These are phyloP conservation scores for Eruca vesicaria DNA, from an alignment of 441 rosid genomes.

Conservation along the genomic window DNA sequence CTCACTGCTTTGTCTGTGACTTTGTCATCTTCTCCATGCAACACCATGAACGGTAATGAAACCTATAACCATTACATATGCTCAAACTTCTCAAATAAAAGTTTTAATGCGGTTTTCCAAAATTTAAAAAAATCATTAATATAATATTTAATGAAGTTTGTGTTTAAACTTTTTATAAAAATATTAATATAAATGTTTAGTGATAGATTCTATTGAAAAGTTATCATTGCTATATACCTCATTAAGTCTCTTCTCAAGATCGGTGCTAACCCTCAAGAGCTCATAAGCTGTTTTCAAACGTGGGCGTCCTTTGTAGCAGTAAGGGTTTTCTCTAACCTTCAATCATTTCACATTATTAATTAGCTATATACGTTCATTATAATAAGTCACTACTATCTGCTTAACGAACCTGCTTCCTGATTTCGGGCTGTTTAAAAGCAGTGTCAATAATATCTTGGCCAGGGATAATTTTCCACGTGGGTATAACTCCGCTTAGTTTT, in stretches of 20 bases:
- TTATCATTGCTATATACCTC: conserved; percentile 40
- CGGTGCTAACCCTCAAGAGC: conserved; percentile 44
- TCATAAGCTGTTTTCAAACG: too few relatives aligned
- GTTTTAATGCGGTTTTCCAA: too few relatives aligned
- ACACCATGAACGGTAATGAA: conserved; percentile 65
- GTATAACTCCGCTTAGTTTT: conserved; percentile 52
- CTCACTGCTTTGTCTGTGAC: conserved; percentile 73
- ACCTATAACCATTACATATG: conserved; percentile 39
- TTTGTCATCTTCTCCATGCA: conserved; percentile 82
- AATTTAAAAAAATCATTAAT: too few relatives aligned
- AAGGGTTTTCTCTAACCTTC: conserved; percentile 61
- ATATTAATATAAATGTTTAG: too few relatives aligned
- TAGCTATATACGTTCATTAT: not conserved
- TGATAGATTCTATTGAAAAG: too few relatives aligned
- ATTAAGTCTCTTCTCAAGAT: conserved; percentile 55
- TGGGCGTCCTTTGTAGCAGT: conserved; percentile 92
- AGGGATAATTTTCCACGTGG: conserved; percentile 81
- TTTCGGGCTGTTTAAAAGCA: conserved; percentile 67
- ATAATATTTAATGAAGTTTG: too few relatives aligned
- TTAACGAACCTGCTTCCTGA: conserved; percentile 54
- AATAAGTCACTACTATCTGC: not conserved
- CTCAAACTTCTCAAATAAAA: too few relatives aligned
- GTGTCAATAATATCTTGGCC: conserved; percentile 62
- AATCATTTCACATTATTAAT: not conserved
- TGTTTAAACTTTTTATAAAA: too few relatives aligned